Conservation (phyloP, 345 rosid species). For the Salix viminalis region DNA sequence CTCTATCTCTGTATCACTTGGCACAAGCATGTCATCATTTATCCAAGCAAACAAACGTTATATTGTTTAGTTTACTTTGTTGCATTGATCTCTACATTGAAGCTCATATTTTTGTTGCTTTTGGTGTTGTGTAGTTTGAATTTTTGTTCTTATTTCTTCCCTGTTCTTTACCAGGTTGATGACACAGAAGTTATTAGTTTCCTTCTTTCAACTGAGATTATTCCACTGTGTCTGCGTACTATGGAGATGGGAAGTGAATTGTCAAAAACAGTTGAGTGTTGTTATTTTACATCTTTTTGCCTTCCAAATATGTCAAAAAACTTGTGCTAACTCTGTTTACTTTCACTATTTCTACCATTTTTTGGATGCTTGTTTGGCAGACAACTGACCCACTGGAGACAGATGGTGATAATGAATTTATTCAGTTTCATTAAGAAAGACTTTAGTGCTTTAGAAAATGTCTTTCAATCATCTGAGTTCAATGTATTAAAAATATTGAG, state of each 20-base stretch:
- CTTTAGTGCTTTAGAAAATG: not conserved
- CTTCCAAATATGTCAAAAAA: not conserved
- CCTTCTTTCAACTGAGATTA: constrained; percentile 92
- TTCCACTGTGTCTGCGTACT: constrained; percentile 87
- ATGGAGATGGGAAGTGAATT: constrained; percentile 99
- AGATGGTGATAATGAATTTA: not conserved
- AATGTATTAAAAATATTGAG: not conserved
- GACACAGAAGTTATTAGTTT: constrained; percentile 95
- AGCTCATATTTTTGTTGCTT: not conserved
- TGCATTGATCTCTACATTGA: not conserved
- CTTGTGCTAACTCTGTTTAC: not conserved
- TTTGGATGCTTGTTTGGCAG: not conserved
- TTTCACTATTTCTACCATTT: not conserved
- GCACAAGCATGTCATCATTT: not conserved
- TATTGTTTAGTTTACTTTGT: not conserved
- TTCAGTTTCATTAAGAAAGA: not conserved
- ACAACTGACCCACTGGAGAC: not conserved
- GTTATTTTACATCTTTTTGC: not conserved
- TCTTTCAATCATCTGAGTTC: not conserved
- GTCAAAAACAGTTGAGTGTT: constrained; percentile 82
- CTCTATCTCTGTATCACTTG: not conserved
- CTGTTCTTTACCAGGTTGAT: constrained; percentile 58
- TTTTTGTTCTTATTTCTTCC: not conserved
- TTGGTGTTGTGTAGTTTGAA: not conserved
- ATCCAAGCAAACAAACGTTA: not conserved